Evolutionary conservation across 352 stramenopile species (phyloP).

Genomic region (Thraustochytrium striatum): DNA sequence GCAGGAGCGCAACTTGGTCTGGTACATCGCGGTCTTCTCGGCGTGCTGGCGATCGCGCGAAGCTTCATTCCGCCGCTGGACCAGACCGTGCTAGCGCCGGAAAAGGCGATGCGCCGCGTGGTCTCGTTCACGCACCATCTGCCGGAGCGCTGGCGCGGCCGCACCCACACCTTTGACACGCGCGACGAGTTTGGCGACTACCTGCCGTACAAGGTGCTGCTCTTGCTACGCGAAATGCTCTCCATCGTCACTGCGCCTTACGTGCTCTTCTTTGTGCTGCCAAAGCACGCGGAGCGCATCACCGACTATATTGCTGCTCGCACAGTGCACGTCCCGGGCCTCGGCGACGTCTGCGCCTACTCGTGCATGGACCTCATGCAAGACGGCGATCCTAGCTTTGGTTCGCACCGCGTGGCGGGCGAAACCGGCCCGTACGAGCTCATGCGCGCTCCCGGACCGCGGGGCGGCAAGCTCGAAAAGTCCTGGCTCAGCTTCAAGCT

Average conservation of each 20-base stretch:
- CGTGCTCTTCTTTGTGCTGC: conserved; percentile 90
- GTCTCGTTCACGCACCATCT: conserved; percentile 91
- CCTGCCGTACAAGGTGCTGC: conserved; percentile 88
- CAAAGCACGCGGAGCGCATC: conserved; percentile 76
- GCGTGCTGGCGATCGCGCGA: conserved; percentile 70
- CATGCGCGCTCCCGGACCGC: too few species aligned
- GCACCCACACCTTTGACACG: conserved; percentile 76
- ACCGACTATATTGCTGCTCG: conserved; percentile 87
- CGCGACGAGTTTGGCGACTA: conserved; percentile 76
- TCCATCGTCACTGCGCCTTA: conserved; percentile 90
- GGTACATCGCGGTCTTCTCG: conserved; percentile 89
- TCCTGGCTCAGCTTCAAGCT: conserved; percentile 94
- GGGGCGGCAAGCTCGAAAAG: conserved; percentile 91
- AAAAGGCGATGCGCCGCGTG: conserved; percentile 75
- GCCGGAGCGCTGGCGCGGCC: conserved; percentile 82
- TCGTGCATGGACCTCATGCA: conserved; percentile 49
- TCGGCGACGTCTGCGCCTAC: conserved; percentile 88
- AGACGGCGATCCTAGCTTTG: conserved; percentile 10
- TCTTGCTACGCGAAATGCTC: conserved; percentile 86
- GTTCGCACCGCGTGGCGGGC: neutral
- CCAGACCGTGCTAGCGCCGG: conserved; percentile 60
- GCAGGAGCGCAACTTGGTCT: conserved; percentile 86
- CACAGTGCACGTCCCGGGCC: conserved; percentile 80
- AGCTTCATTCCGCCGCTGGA: conserved; percentile 66
- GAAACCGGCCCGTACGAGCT: neutral